Percentiles rank a stretch among this genome's conserved stretches.
phyloP scores from a whole-genome alignment of 2,329 filamentous ascomycete species.

The Colletotrichum liaoningense region DNA sequence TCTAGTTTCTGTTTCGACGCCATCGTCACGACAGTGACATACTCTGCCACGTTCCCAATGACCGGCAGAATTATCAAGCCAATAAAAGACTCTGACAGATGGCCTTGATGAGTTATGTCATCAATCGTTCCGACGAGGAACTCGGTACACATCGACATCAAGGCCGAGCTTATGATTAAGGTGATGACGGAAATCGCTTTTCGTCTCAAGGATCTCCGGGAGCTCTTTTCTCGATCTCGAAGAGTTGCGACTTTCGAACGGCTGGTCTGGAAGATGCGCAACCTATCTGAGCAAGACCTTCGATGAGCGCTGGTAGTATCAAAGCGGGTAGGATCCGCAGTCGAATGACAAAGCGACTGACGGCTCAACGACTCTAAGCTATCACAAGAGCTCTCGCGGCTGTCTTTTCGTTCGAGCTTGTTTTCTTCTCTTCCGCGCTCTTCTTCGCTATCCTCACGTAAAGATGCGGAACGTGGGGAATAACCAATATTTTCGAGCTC shows the following conservation, averaged over 20 bases:
- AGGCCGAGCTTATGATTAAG: constrained; percentile 62
- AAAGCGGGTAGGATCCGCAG: constrained; percentile 10
- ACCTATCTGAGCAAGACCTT: constrained; percentile 37
- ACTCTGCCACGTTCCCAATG: constrained; percentile 72
- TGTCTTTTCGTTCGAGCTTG: not conserved
- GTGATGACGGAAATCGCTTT: constrained; percentile 58
- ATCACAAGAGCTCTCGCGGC: constrained; percentile 37
- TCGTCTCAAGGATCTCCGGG: constrained; percentile 2
- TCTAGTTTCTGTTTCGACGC: constrained; percentile 71
- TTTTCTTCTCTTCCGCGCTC: not conserved
- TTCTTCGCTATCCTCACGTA: not conserved
- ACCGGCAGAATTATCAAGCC: constrained; percentile 72
- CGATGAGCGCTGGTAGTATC: constrained; percentile 17
- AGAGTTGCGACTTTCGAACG: not conserved
- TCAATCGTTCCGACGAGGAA: constrained; percentile 71
- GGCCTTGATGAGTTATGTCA: constrained; percentile 59
- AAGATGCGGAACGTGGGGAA: constrained; percentile 2
- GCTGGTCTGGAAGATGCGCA: constrained; percentile 34
- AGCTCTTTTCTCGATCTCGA: accelerated
- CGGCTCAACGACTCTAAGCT: constrained; percentile 37
- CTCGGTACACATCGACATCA: constrained; percentile 71
- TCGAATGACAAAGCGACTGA: constrained; percentile 42
- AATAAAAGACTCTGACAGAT: constrained; percentile 68
- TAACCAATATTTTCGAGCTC: constrained; percentile 16
- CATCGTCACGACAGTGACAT: constrained; percentile 71